Conservation (phyloP, 2,329 filamentous ascomycete species). For the Coleophoma eucalyptorum region DNA sequence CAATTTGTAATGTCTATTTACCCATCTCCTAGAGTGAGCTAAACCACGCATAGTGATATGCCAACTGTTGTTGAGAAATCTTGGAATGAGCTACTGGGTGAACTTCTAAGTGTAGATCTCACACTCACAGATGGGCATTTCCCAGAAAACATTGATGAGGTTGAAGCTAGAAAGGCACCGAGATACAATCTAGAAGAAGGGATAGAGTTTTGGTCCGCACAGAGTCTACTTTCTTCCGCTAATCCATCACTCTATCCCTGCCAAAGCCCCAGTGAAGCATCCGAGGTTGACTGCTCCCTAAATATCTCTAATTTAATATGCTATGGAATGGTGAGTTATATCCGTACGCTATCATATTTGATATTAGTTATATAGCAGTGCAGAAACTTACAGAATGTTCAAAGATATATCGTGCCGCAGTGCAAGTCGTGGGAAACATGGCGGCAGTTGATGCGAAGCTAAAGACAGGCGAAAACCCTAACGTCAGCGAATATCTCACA, state of each 20-base stretch:
- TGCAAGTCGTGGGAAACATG: slow-evolving; percentile 7
- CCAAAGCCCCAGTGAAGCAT: background rate
- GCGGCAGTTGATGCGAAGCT: slow-evolving; percentile 3
- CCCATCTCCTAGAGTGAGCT: background rate
- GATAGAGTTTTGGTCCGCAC: slow-evolving; percentile 6
- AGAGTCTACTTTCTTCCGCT: slow-evolving; percentile 1
- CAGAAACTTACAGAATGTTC: background rate
- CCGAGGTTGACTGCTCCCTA: background rate
- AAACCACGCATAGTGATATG: slow-evolving; percentile 6
- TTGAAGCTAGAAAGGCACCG: background rate
- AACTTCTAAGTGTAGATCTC: slow-evolving; percentile 5
- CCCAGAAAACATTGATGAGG: background rate
- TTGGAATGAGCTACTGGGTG: slow-evolving; percentile 7
- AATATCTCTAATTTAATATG: background rate
- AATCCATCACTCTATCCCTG: slow-evolving; percentile 1
- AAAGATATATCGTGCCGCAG: slow-evolving; percentile 5
- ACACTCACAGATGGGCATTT: background rate
- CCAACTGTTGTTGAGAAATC: slow-evolving; percentile 3
- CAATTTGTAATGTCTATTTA: slow-evolving; percentile 1
- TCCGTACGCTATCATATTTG: background rate
- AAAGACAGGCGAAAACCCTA: background rate
- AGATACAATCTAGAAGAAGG: slow-evolving; percentile 6
- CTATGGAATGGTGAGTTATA: slow-evolving; percentile 7
- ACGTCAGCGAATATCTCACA: background rate
- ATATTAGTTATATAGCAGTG: background rate